These are phyloP conservation scores for Trichophyton benhamiae DNA, from an alignment of 2,329 filamentous ascomycete genomes.

Conservation along the genomic window DNA sequence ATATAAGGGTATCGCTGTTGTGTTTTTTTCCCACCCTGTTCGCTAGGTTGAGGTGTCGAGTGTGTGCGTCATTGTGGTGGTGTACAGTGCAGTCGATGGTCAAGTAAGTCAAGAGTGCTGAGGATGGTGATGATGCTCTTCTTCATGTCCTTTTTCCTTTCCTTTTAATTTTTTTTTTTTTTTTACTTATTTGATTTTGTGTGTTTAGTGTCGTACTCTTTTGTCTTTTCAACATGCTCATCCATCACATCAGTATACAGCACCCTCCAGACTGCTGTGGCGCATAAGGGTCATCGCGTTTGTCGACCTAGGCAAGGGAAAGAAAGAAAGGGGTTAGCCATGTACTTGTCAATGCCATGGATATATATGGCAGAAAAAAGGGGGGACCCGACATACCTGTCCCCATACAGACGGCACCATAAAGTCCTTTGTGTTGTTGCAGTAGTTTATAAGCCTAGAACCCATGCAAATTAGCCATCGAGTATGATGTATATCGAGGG, in stretches of 20 bases:
- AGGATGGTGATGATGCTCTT: slow-evolving; percentile 3
- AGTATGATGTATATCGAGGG: not conserved
- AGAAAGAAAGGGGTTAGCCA: slow-evolving; percentile 9
- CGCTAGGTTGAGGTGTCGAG: not conserved
- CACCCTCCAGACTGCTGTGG: slow-evolving; percentile 86
- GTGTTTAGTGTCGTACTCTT: not conserved
- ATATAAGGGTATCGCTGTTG: not conserved
- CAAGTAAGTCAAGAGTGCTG: not conserved
- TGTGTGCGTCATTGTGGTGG: too few species aligned
- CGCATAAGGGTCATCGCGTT: slow-evolving; percentile 95
- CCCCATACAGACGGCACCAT: slow-evolving; percentile 99
- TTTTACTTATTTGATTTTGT: not conserved
- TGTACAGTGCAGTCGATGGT: too few species aligned
- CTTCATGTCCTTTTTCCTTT: too few species aligned
- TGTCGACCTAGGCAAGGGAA: slow-evolving; percentile 53
- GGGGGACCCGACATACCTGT: slow-evolving; percentile 37
- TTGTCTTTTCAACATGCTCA: not conserved
- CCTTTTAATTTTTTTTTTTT: not conserved
- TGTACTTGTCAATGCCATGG: not conserved
- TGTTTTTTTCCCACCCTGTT: not conserved
- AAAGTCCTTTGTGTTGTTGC: slow-evolving; percentile 94
- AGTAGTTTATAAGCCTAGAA: slow-evolving; percentile 86
- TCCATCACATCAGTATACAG: slow-evolving; percentile 78
- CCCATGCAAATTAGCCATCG: not conserved
- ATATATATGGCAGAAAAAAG: not conserved